These are phyloP conservation scores for Hondaea fermentalgiana DNA, from an alignment of 108 stramenopile species.

Conservation along the genomic window DNA sequence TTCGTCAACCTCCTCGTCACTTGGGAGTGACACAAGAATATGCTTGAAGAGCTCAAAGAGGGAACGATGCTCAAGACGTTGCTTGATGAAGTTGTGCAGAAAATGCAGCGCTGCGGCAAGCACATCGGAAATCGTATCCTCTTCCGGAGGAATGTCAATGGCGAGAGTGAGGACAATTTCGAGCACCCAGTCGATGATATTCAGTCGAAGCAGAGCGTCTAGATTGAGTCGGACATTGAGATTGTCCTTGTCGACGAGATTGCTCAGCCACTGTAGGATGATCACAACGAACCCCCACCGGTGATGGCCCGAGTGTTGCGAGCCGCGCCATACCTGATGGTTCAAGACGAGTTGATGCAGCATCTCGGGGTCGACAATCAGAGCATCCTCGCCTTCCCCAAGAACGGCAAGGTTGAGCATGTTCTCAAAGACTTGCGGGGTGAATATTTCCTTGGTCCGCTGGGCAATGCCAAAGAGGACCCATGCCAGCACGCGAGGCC, in stretches of 20 bases:
- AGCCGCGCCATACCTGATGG: slow-evolving; percentile 5
- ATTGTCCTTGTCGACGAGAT: not conserved
- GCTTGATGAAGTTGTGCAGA: not conserved
- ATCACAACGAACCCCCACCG: not conserved
- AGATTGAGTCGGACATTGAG: not conserved
- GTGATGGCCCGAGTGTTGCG: not conserved
- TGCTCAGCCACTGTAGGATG: slow-evolving; percentile 6
- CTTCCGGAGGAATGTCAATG: not conserved
- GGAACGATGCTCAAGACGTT: not conserved
- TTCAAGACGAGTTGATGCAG: not conserved
- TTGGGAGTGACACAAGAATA: not conserved
- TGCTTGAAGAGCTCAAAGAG: slow-evolving; percentile 15
- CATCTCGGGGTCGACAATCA: slow-evolving; percentile 3
- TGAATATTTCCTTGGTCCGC: not conserved
- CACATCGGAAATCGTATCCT: not conserved
- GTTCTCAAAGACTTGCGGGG: not conserved
- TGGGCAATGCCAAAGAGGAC: not conserved
- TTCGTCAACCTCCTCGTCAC: not conserved
- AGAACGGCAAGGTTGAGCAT: slow-evolving; percentile 15
- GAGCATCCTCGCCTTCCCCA: not conserved
- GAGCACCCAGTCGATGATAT: slow-evolving; percentile 11
- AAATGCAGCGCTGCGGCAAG: slow-evolving; percentile 3
- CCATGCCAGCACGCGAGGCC: not conserved
- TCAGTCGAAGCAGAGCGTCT: not conserved
- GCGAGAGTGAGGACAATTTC: slow-evolving; percentile 6